Percentiles rank a stretch among this genome's conserved stretches.
These are phyloP conservation scores for Mucor irregularis DNA, from an alignment of 371 early-diverging fungal species.

Conservation along the genomic window DNA sequence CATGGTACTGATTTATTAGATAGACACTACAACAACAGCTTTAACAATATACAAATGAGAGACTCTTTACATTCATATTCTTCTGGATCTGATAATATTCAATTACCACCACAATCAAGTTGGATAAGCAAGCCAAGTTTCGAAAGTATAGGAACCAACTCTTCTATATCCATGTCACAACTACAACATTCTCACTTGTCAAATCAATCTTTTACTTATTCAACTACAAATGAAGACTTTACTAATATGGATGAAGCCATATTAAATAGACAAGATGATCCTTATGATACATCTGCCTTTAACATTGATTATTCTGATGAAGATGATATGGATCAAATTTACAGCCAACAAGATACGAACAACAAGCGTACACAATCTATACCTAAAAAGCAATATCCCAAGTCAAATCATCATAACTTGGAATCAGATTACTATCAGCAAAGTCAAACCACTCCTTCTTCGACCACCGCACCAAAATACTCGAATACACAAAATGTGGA, in stretches of 20 bases:
- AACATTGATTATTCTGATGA: slow-evolving; percentile 51
- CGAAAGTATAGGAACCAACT: slow-evolving; percentile 28
- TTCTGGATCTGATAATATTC: slow-evolving; percentile 26
- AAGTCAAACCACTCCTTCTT: neutral
- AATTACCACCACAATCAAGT: slow-evolving; percentile 4
- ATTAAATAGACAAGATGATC: slow-evolving; percentile 4
- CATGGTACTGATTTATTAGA: slow-evolving; percentile 11
- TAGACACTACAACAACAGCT: neutral
- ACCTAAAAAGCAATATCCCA: neutral
- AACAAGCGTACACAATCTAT: too few species aligned
- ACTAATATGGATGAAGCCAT: too few species aligned
- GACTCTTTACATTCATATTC: slow-evolving; percentile 25
- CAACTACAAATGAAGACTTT: neutral
- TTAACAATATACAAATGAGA: slow-evolving; percentile 11
- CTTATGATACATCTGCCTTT: slow-evolving; percentile 36
- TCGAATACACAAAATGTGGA: slow-evolving; percentile 29
- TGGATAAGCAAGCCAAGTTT: slow-evolving; percentile 26
- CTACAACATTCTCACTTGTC: slow-evolving; percentile 11
- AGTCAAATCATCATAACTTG: too few species aligned
- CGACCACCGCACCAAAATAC: neutral
- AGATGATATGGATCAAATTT: slow-evolving; percentile 3
- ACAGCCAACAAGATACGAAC: neutral
- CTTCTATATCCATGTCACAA: slow-evolving; percentile 8
- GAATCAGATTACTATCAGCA: neutral
- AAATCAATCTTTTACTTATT: neutral